Conservation (phyloP, 768 basidiomycete species). For the Mycena capillaripes region DNA sequence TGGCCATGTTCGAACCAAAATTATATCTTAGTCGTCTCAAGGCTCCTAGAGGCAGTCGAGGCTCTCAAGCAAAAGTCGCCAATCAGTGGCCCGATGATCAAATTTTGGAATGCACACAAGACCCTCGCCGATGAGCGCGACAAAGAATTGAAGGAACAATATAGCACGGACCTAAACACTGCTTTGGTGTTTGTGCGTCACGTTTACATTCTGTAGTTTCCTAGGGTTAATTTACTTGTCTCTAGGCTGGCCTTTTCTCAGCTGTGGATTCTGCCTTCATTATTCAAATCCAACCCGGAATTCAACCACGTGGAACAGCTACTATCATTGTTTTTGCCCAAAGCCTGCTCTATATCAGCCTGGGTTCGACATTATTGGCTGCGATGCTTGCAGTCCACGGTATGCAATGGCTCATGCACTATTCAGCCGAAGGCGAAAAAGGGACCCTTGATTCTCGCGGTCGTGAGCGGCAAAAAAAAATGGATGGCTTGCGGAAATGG, state of each 20-base stretch:
- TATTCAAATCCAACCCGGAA: not conserved
- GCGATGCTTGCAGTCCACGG: not conserved
- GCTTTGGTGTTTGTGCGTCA: not conserved
- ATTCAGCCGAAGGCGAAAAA: not conserved
- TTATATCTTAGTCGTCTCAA: not conserved
- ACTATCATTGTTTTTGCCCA: not conserved
- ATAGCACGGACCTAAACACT: not conserved
- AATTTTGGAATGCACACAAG: not conserved
- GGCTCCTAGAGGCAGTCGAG: not conserved
- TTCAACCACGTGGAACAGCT: not conserved
- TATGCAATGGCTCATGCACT: conserved; percentile 23
- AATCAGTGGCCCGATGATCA: not conserved
- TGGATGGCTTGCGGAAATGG: not conserved
- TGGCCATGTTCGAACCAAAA: too few relatives aligned
- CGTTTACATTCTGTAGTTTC: too few relatives aligned
- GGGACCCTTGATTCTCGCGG: conserved; percentile 6
- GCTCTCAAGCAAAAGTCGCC: not conserved
- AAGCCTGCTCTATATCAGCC: not conserved
- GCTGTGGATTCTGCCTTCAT: not conserved
- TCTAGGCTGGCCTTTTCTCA: not conserved
- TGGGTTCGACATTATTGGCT: not conserved
- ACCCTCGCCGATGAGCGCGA: not conserved
- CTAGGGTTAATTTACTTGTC: not conserved
- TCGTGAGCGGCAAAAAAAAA: not conserved
- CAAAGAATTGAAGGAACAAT: not conserved